Base-by-base conservation (phyloP, 2,329 filamentous ascomycete genomes). In the Fonsecaea multimorphosa region DNA sequence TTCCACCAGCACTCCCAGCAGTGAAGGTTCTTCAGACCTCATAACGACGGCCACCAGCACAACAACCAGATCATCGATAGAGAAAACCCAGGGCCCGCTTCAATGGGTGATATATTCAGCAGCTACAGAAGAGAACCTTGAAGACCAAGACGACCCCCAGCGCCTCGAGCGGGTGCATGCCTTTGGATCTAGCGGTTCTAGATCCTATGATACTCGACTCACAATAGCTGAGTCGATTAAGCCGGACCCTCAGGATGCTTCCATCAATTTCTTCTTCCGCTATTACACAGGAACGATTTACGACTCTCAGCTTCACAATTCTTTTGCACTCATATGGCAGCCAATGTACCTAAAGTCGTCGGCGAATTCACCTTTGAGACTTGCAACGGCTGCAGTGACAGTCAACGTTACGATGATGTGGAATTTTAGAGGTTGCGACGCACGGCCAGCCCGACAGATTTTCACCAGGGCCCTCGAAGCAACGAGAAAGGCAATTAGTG, bases 401-500 rank as follows among this genome's bases (percentile, higher is more conserved):
- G 65, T 72, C 51, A 72, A 71, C 38, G 63, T 73, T 14, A 56
- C 68, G 16, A 72, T 72, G 68, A 68, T 72, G 68, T 71, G 69
- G 68, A 65, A 58, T 32, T 66, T 60, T 14, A 27, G 65, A 55
- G 70, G 67, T 34, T 67, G 64, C 38, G 63, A 71, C 57, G 61
- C 66, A 8, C 57, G 46, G 3, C 60, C 62, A n/a, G 68, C 69
- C 14, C 66, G 64, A 29, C 63, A 44, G 22, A 49, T 70, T 11
- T 71, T 71, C 56, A 65, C 67, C 16, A 49, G 67, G 62, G 71
- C 71, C 16, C 61, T 72, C 22, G 53, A 68, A 22, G 64, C 66
- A 19, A 64, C 68, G 8, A 63, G 68, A 11, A 38, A 65, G 62
- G 66, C 69, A 8, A 67, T 73, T n/a, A 19, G 49, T 19, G 59